A percentile compares a stretch with the other conserved stretches of the same genome.
phyloP scores from a whole-genome alignment of 768 basidiomycete genomes.

The Pisolithus tinctorius region DNA sequence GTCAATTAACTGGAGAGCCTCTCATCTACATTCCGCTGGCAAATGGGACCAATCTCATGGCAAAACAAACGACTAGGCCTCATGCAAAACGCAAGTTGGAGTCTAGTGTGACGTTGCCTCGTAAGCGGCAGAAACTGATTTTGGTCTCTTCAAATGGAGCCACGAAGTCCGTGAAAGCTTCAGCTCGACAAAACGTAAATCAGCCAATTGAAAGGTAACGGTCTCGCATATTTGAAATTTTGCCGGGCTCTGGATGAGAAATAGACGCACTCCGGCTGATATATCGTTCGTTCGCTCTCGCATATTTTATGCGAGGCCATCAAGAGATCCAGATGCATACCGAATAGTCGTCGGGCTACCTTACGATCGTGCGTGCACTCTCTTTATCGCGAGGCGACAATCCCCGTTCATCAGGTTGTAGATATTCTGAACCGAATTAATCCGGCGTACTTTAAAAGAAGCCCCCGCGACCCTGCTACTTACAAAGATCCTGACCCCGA shows the following conservation, averaged over 20 bases:
- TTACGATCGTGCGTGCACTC: conserved; percentile 45
- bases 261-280: conserved; percentile 42
- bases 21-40: conserved; percentile 40
- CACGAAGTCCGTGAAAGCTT: conserved; percentile 3
- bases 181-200: conserved; percentile 1
- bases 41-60: conserved; percentile 6
- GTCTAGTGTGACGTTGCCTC: conserved; percentile 10
- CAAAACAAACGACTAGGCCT: not conserved
- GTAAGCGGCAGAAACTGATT: conserved; percentile 23
- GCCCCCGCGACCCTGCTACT: conserved; percentile 17
- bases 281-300: conserved; percentile 47
- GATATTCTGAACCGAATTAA: conserved; percentile 61
- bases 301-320: conserved; percentile 65
- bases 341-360: conserved; percentile 60
- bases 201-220: conserved; percentile 18
- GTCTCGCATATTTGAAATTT: not conserved
- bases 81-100: conserved; percentile 17
- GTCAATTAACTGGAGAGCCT: conserved; percentile 75
- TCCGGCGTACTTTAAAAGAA: conserved; percentile 34
- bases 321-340: conserved; percentile 41
- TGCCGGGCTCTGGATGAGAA: conserved; percentile 4
- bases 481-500: conserved; percentile 41
- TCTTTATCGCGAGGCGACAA: not conserved
- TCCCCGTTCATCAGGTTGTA: conserved; percentile 21
- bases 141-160: not conserved